Base-by-base conservation (phyloP, 345 rosid genomes). In the Clausena lansium region DNA sequence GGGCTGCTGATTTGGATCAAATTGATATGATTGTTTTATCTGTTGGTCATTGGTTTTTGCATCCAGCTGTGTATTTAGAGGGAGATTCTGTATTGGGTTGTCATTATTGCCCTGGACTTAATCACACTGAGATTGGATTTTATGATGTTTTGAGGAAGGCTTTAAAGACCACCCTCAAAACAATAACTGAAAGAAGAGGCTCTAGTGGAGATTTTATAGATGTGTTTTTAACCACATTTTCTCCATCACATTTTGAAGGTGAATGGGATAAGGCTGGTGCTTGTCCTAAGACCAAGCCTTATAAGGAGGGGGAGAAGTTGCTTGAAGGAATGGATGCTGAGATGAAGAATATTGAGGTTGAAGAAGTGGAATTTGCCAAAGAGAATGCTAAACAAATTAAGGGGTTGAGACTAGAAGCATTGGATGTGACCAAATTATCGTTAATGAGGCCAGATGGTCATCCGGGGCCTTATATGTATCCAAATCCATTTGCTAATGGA, bases 211-310 rank as follows among this genome's bases (percentile, higher is more conserved):
- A 77, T 28, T 76, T 59, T 27, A 57, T 79, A 8, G 77, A 80
- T 59, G 91, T 88, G 67, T 60, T 96, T 58, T 60, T 94, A 60
- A 92, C 97, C 4, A 89, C 93, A 13, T 95, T 93, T 77, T 89
- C 98, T 20, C 99, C 99, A 4, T 86, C 97, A 39, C 98, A 96
- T 81, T 96, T 96, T 36, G 98, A 94, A 81, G 98, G 99, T 3
- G 95, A 94, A 4, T 96, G 99, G 99, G 97, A 96, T 55, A 92
- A 95, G 77, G 86, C 87, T 9, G 98, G 88, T 65, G 97, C 99
- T 79, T 96, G 99, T 82, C 83, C 93, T 54, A 91, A 83, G 87
- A 96, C 91, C 7, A 82, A 86, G 79, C 99, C 99, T 22, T 90
- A 86, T 64, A 39, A 76, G 33, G 90, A 86, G 70, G 94, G 88